A percentile compares a stretch with the other conserved stretches of the same genome.
Conservation (phyloP, 345 rosid species). For the Aquilaria malaccensis region DNA sequence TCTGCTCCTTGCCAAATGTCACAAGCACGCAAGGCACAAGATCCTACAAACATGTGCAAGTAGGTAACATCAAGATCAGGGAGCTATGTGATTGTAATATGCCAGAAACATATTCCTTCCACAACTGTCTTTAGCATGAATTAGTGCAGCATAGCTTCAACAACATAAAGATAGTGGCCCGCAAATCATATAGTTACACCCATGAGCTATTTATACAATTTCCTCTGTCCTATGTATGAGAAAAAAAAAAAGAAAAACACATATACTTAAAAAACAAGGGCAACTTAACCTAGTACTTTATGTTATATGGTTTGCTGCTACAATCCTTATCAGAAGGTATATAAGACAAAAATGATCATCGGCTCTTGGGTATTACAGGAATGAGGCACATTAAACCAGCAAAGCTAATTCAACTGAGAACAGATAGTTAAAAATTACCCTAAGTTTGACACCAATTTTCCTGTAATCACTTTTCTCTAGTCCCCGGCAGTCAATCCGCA, state of each 20-base stretch:
- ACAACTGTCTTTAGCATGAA: too few relatives aligned
- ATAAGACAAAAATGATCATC: too few relatives aligned
- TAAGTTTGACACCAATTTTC: constrained; percentile 90
- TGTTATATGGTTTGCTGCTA: too few relatives aligned
- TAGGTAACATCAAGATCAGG: neutral
- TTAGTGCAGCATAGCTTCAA: too few relatives aligned
- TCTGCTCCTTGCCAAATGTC: constrained; percentile 90
- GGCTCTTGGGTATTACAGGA: too few relatives aligned
- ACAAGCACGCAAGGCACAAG: constrained; percentile 77
- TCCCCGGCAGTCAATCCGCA: constrained; percentile 80
- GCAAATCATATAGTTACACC: too few relatives aligned
- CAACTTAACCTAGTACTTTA: neutral
- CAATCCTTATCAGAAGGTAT: too few relatives aligned
- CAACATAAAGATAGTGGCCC: too few relatives aligned
- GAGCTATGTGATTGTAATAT: neutral
- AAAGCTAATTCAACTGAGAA: too few relatives aligned
- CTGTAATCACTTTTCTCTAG: constrained; percentile 78
- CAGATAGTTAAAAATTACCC: constrained; percentile 35
- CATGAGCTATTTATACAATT: too few relatives aligned
- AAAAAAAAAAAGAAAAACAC: neutral
- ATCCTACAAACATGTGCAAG: constrained; percentile 36
- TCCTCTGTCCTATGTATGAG: neutral
- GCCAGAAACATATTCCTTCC: neutral
- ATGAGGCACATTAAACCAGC: too few relatives aligned
- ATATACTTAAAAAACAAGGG: neutral